Evolutionary conservation across 1,284 basidiomycete species (phyloP).

Genomic region (Pascua guehoae): DNA sequence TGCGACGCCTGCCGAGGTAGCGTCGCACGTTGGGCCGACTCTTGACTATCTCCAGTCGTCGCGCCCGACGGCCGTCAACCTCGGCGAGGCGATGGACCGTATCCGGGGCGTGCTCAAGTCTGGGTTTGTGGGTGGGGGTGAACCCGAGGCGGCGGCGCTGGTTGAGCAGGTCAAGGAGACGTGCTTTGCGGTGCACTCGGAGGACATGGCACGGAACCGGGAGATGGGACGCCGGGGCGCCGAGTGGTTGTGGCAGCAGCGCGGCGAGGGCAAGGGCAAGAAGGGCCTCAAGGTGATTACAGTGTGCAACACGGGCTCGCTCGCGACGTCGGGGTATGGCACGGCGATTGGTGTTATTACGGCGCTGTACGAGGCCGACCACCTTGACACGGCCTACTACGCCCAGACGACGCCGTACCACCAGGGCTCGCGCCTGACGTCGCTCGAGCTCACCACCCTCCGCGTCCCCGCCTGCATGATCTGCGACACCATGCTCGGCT

Average conservation of each 20-base stretch:
- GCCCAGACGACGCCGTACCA: constrained; percentile 89
- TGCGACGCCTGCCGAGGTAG: constrained; percentile 26
- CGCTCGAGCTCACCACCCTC: constrained; percentile 76
- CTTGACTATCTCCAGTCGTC: constrained; percentile 74
- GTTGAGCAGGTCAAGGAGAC: constrained; percentile 59
- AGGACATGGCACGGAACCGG: constrained; percentile 79
- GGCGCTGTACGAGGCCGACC: constrained; percentile 69
- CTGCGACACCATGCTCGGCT: constrained; percentile 88
- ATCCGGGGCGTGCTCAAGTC: constrained; percentile 53
- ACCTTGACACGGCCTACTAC: constrained; percentile 75
- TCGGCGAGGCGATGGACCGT: constrained; percentile 73
- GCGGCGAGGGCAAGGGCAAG: constrained; percentile 49
- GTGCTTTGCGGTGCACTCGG: constrained; percentile 62
- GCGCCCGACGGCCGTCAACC: constrained; percentile 90
- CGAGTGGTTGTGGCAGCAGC: constrained; percentile 69
- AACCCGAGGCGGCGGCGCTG: constrained; percentile 49
- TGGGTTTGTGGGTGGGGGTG: constrained; percentile 41
- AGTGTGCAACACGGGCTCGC: constrained; percentile 91
- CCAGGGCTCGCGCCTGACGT: constrained; percentile 72
- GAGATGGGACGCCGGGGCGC: constrained; percentile 76
- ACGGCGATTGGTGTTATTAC: constrained; percentile 92
- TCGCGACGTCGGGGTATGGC: constrained; percentile 90
- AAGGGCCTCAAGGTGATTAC: constrained; percentile 72
- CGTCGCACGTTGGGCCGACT: constrained; percentile 47
- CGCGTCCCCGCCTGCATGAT: constrained; percentile 85